phyloP scores from a whole-genome alignment of 306 rosid species.

The Corylus americana region DNA sequence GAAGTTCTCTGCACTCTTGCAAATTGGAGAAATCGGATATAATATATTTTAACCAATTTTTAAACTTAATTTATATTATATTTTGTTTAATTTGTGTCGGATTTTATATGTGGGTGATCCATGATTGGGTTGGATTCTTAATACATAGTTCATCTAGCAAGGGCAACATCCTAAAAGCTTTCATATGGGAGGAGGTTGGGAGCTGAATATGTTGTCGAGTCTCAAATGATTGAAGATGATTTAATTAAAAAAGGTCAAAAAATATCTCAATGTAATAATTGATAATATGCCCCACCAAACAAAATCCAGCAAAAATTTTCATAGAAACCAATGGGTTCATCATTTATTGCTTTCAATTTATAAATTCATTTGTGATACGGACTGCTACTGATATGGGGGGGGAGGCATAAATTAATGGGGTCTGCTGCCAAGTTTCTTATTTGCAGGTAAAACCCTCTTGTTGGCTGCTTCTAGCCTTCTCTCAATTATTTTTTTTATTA shows the following conservation, averaged over 20 bases:
- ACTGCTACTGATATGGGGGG: neutral
- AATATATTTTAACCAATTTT: too few relatives aligned
- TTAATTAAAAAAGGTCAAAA: conserved; percentile 21
- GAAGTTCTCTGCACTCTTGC: too few relatives aligned
- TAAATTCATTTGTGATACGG: neutral
- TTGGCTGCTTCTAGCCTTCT: conserved; percentile 13
- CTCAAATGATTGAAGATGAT: conserved; percentile 38
- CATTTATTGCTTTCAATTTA: neutral
- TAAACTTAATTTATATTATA: too few relatives aligned
- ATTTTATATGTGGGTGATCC: neutral
- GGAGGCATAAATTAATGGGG: neutral
- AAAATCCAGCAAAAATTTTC: conserved; percentile 15
- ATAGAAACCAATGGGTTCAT: conserved; percentile 28
- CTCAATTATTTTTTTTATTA: conserved; percentile 8
- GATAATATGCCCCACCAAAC: conserved; percentile 27
- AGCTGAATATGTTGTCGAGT: conserved; percentile 36
- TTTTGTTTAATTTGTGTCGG: too few relatives aligned
- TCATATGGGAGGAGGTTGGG: neutral
- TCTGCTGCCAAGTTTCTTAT: neutral
- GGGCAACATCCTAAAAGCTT: conserved; percentile 20
- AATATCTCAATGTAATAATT: conserved; percentile 13
- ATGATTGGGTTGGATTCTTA: neutral
- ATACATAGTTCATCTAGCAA: conserved; percentile 9
- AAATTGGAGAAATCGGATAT: too few relatives aligned
- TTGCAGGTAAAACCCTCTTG: neutral